Percentiles rank a stretch among this genome's conserved stretches.
Conservation (phyloP, 2,329 filamentous ascomycete species). For the Phaeophleospora eucalypticola region DNA sequence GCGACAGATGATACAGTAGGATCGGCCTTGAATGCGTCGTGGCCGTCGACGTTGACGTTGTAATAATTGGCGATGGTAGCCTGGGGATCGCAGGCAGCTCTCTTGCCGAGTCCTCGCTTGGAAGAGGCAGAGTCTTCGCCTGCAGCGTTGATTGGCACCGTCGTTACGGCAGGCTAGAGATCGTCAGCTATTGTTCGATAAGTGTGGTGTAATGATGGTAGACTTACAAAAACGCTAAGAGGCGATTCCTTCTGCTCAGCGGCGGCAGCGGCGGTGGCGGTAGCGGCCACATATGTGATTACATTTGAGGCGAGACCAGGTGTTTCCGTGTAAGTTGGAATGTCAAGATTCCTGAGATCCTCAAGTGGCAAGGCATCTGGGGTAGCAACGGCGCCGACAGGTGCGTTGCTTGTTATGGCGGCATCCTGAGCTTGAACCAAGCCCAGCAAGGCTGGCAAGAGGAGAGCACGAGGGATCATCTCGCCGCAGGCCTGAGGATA, state of each 20-base stretch:
- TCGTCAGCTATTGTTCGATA: not conserved
- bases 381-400: not conserved
- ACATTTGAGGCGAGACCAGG: not conserved
- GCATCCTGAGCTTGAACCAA: not conserved
- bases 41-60: not conserved
- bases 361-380: not conserved
- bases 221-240: not conserved
- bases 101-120: not conserved
- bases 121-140: not conserved
- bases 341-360: not conserved
- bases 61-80: not conserved
- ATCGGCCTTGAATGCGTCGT: not conserved
- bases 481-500: no score
- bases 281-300: not conserved
- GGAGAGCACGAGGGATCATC: not conserved
- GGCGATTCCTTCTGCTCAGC: not conserved
- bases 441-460: not conserved
- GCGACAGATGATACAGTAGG: constrained; percentile 1
- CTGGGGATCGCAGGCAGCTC: not conserved
- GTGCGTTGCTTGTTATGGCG: constrained; percentile 1
- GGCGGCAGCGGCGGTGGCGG: not conserved
- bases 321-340: not conserved
- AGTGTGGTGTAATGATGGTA: not conserved
- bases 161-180: not conserved
- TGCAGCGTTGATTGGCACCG: not conserved